Base-by-base conservation (phyloP, 2,329 filamentous ascomycete species). In the Pseudomassariella vexata region DNA sequence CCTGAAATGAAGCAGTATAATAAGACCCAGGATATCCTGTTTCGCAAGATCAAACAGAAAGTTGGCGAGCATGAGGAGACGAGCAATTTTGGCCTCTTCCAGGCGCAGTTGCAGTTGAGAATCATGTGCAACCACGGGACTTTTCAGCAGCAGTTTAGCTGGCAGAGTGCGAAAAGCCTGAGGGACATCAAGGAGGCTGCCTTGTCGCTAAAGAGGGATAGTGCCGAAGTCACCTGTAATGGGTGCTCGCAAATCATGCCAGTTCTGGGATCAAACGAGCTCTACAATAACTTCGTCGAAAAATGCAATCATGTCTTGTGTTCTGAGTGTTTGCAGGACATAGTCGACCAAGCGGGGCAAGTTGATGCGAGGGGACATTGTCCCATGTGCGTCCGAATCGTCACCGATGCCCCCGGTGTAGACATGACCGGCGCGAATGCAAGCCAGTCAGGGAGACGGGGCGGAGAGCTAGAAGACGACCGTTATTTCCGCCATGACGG, bases 81-180 rank as follows among this genome's bases (percentile, higher is more conserved):
- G 22, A 53, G 50, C 32, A 58, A 55, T 10, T 62, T 68, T 10
- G 58, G 63, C 0, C 52, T 67, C 18, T 70, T 72, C 34, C 65
- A 70, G 28, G 47, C 58, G 0, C 54, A 64, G 9, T 46, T 71
- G 0, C 64, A 69, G 36, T 44, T 71, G 9, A 57, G 66, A 0
- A 61, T 68, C 5, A 38, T 71, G 2, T 70, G 66, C 44, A 70
- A 71, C 34, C 66, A 70, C 37, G 67, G 66, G 1, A 71, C 68
- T 0, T 65, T 55, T 40, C 66, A 69, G 37, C 56, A 63, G 21
- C 50, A 44, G 0, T 63, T 66, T 26, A 63, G 60, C 2, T 69
- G 65, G 65, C 48, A 48, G 24, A 53, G 49, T 17, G 50, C 51
- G 4, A 54, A 53, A 23, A 22, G 54, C 8, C 29, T 50, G 7